Evolutionary conservation across 441 rosid genomes (phyloP).

Genomic region (Syzygium syzygioides): DNA sequence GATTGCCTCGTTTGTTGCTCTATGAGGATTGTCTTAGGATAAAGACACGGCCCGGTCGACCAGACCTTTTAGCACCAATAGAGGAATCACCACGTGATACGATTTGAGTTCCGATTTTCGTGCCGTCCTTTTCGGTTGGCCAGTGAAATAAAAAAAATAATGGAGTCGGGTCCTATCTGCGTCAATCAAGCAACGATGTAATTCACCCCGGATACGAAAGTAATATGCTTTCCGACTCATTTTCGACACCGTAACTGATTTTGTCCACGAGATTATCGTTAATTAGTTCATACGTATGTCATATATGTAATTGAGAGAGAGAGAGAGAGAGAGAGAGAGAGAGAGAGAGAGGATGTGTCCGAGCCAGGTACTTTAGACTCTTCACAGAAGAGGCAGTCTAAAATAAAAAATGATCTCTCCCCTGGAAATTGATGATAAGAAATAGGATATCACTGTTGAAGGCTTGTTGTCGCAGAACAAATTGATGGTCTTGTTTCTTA

Average conservation of each 20-base stretch:
- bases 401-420: background rate
- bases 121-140: background rate
- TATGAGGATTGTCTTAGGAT: background rate
- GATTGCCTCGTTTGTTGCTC: background rate
- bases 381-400: background rate
- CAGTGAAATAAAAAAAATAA: background rate
- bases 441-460: background rate
- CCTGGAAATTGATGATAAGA: background rate
- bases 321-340: background rate
- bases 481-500: background rate
- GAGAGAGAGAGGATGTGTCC: background rate
- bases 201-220: background rate
- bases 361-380: background rate
- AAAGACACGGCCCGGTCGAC: background rate
- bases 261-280: background rate
- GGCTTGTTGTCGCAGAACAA: background rate
- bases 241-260: background rate
- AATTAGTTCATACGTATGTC: background rate
- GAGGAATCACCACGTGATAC: background rate
- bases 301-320: background rate
- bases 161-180: background rate
- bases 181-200: background rate
- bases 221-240: background rate
- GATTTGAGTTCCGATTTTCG: background rate
- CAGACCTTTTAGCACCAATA: background rate